Evolutionary conservation across 768 basidiomycete species (phyloP).

Genomic region (Boletus sp.): DNA sequence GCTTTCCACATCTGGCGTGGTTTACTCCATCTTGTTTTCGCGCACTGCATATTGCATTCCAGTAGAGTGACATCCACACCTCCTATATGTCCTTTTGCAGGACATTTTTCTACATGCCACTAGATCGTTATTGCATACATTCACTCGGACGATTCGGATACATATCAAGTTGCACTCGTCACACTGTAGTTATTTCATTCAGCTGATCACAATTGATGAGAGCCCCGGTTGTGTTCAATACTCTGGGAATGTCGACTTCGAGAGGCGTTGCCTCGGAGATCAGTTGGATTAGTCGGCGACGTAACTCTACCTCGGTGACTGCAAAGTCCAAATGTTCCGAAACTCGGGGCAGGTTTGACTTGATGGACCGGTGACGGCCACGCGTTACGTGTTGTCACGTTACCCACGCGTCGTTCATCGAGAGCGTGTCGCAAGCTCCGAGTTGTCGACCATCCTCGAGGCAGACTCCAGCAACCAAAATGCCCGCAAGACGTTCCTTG

Average conservation of each 20-base stretch:
- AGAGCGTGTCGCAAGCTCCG: conserved; percentile 5
- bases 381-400: conserved; percentile 14
- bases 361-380: background rate
- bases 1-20: background rate
- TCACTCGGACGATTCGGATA: background rate
- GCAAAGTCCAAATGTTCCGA: background rate
- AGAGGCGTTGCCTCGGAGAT: background rate
- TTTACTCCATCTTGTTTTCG: background rate
- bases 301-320: too few relatives aligned
- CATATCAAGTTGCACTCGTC: background rate
- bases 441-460: background rate
- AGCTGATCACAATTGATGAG: background rate
- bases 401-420: conserved; percentile 7
- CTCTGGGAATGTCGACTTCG: background rate
- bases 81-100: background rate
- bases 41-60: conserved; percentile 1
- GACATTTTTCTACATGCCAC: conserved; percentile 24
- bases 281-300: background rate
- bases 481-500: conserved; percentile 18
- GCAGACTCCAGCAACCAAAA: conserved; percentile 1
- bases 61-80: conserved; percentile 6
- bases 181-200: background rate
- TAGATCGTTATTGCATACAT: conserved; percentile 6
- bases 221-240: background rate
- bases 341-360: too few relatives aligned